Evolutionary conservation across 2,329 filamentous ascomycete genomes (phyloP).

Genomic region (Penicillium sp.): DNA sequence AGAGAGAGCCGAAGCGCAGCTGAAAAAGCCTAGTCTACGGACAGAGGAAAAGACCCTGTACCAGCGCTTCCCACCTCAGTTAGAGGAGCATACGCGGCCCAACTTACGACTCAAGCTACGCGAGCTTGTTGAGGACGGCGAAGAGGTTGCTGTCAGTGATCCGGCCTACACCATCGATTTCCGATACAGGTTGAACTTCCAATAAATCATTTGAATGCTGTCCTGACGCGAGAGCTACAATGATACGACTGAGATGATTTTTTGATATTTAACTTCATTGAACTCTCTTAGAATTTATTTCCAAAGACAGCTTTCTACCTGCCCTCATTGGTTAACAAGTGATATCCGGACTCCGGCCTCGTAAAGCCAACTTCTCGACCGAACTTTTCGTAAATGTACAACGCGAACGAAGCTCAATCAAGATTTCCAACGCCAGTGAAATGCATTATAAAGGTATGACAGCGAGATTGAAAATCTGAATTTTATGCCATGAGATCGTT

Average conservation of each 20-base stretch:
- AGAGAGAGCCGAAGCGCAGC: conserved; percentile 81
- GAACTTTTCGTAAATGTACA: conserved; percentile 43
- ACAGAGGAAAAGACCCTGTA: conserved; percentile 84
- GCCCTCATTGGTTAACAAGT: conserved; percentile 33
- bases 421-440: conserved; percentile 42
- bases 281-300: conserved; percentile 17
- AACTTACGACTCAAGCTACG: conserved; percentile 79
- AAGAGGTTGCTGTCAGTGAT: conserved; percentile 91
- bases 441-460: conserved; percentile 38
- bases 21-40: conserved; percentile 90
- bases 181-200: conserved; percentile 62
- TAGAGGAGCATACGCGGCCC: conserved; percentile 81
- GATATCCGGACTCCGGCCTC: conserved; percentile 38
- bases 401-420: conserved; percentile 32
- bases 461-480: conserved; percentile 11
- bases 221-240: conserved; percentile 7
- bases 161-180: conserved; percentile 81
- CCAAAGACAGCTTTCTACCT: conserved; percentile 25
- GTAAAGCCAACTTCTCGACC: conserved; percentile 36
- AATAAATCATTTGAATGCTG: conserved; percentile 18
- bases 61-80: conserved; percentile 78
- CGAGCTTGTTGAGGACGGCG: conserved; percentile 77
- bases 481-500: conserved; percentile 46
- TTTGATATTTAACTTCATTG: conserved; percentile 13
- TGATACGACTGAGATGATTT: conserved; percentile 10